Conservation (phyloP, 1,139 yeast genomes). For the Meyerozyma carpophila region DNA sequence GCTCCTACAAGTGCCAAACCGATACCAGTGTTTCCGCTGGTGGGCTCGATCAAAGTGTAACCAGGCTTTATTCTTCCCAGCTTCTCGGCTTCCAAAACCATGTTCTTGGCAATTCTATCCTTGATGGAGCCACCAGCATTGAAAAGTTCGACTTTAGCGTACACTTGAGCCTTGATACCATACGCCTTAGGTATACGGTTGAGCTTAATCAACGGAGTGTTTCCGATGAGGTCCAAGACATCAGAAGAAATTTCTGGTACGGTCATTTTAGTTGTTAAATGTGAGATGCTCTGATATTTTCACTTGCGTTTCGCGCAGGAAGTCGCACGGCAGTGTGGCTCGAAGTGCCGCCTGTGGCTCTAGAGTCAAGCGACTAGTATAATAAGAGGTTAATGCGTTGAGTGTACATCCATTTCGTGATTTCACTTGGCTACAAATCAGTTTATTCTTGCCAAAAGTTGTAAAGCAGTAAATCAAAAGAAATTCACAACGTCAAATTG, state of each 20-base stretch:
- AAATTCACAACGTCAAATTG: no score
- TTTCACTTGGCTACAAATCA: background rate
- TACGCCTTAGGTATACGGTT: conserved; percentile 73
- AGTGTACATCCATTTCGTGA: no score
- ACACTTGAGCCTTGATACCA: conserved; percentile 61
- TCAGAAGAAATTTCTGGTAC: conserved; percentile 34
- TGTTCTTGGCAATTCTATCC: conserved; percentile 60
- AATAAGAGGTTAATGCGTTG: no score
- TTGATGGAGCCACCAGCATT: conserved; percentile 70
- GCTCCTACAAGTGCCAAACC: conserved; percentile 88
- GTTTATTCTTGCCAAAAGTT: no score
- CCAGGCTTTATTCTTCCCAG: conserved; percentile 80
- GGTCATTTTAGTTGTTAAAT: background rate
- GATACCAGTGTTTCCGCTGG: conserved; percentile 87
- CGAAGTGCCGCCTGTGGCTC: background rate
- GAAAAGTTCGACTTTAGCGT: conserved; percentile 61
- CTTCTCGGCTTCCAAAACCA: conserved; percentile 81
- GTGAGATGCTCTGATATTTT: no score
- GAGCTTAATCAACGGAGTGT: conserved; percentile 73
- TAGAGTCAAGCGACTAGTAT: no score
- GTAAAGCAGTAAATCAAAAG: no score
- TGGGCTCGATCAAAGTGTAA: conserved; percentile 81
- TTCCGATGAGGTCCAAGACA: conserved; percentile 66
- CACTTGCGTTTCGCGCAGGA: no score
- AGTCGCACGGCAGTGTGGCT: background rate